phyloP scores from a whole-genome alignment of 129 eudicot species.

The Arctium minus region DNA sequence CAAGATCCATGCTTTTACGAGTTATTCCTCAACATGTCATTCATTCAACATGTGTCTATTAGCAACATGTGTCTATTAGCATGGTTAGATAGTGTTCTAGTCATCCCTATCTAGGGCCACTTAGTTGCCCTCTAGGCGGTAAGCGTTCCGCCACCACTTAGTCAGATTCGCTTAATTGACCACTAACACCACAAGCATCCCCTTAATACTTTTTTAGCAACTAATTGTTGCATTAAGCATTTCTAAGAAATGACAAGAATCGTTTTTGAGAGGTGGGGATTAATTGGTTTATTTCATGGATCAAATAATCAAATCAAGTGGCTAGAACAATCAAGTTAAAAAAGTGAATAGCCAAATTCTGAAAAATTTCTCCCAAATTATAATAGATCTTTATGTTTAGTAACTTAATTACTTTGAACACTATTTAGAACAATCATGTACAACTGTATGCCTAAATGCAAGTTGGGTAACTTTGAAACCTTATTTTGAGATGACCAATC shows the following conservation, averaged over 20 bases:
- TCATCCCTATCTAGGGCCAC: too few relatives aligned
- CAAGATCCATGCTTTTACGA: too few relatives aligned
- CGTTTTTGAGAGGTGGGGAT: background rate
- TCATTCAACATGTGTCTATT: too few relatives aligned
- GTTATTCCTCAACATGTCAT: too few relatives aligned
- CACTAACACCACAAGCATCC: background rate
- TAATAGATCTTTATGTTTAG: background rate
- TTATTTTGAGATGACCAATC: background rate
- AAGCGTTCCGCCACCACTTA: too few relatives aligned
- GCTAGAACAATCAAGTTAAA: background rate
- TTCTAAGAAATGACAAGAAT: background rate
- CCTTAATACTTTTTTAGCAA: background rate
- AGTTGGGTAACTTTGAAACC: background rate
- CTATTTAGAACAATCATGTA: background rate
- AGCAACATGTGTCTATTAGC: too few relatives aligned
- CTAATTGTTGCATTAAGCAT: background rate
- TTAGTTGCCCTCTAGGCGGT: too few relatives aligned
- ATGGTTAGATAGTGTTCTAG: too few relatives aligned
- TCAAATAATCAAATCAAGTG: background rate
- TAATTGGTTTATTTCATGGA: background rate
- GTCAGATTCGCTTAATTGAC: background rate
- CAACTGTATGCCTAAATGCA: background rate
- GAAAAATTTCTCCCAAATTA: background rate
- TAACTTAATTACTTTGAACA: background rate
- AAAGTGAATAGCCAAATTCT: background rate